Percentiles rank a stretch among this genome's conserved stretches.
phyloP scores from a whole-genome alignment of 768 basidiomycete species.

The Trametes sanguinea region DNA sequence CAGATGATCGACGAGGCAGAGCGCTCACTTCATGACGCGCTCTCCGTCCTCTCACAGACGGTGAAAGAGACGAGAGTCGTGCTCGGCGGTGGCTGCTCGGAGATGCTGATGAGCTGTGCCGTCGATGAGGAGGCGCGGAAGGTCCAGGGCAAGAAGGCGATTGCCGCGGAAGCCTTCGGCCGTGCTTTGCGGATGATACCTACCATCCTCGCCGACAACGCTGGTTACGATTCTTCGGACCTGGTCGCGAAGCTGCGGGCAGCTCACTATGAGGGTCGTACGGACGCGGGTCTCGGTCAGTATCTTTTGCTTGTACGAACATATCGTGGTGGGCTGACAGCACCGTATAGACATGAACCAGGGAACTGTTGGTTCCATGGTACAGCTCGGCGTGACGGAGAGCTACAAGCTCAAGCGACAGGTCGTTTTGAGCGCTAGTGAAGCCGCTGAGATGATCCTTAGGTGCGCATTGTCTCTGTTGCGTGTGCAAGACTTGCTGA shows the following conservation, averaged over 20 bases:
- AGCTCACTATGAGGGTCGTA: conserved; percentile 88
- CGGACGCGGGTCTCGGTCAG: conserved; percentile 87
- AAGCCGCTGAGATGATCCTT: conserved; percentile 98
- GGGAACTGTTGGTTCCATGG: conserved; percentile 87
- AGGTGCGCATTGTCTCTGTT: conserved; percentile 46
- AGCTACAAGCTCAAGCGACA: conserved; percentile 97
- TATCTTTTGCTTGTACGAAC: conserved; percentile 6
- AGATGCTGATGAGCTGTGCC: conserved; percentile 96
- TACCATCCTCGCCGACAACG: conserved; percentile 95
- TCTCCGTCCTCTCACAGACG: conserved; percentile 96
- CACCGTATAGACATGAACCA: conserved; percentile 76
- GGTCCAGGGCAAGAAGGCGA: conserved; percentile 91
- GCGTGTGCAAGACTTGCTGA: conserved; percentile 3
- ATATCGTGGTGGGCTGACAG: neutral
- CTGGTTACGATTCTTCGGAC: conserved; percentile 97
- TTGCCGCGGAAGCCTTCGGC: conserved; percentile 91
- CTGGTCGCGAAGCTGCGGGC: conserved; percentile 87
- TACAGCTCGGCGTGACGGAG: conserved; percentile 85
- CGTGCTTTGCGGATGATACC: conserved; percentile 93
- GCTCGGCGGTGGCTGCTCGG: conserved; percentile 95
- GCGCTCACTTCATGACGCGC: conserved; percentile 94
- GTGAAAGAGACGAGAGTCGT: conserved; percentile 95
- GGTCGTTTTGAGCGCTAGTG: conserved; percentile 91
- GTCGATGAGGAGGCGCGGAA: conserved; percentile 86
- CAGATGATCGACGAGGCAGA: conserved; percentile 99